Conservation (phyloP, 1,284 basidiomycete genomes). For the Caloboletus inedulis region DNA sequence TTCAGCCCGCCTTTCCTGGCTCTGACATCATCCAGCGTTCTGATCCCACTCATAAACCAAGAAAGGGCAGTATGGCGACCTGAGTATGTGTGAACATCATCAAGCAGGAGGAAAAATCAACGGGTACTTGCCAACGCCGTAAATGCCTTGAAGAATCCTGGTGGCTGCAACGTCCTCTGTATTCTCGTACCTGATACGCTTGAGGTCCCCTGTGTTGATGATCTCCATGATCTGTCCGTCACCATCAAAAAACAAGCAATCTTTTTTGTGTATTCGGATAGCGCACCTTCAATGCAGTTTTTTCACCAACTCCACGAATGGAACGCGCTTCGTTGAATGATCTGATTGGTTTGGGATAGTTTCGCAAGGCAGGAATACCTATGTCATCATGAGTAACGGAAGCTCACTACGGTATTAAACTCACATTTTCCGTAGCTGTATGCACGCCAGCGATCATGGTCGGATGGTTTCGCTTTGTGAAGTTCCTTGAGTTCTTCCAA, state of each 20-base stretch:
- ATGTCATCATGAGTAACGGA: slow-evolving; percentile 8
- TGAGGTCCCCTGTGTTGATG: slow-evolving; percentile 61
- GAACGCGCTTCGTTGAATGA: slow-evolving; percentile 59
- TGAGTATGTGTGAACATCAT: slow-evolving; percentile 26
- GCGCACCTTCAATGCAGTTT: slow-evolving; percentile 70
- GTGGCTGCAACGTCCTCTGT: slow-evolving; percentile 57
- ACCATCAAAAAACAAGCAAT: not conserved
- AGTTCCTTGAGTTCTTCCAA: slow-evolving; percentile 58
- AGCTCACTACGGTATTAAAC: not conserved
- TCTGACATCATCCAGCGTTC: slow-evolving; percentile 73
- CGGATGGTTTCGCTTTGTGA: slow-evolving; percentile 52
- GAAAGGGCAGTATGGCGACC: slow-evolving; percentile 61
- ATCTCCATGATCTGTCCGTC: slow-evolving; percentile 70
- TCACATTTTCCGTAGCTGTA: slow-evolving; percentile 61
- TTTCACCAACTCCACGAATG: slow-evolving; percentile 68
- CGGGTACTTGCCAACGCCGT: slow-evolving; percentile 69
- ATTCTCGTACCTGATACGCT: slow-evolving; percentile 58
- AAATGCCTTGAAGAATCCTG: slow-evolving; percentile 70
- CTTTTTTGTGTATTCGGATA: not conserved
- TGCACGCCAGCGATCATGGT: slow-evolving; percentile 62
- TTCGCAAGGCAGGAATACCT: slow-evolving; percentile 57
- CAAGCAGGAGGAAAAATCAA: not conserved
- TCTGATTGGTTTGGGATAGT: slow-evolving; percentile 58
- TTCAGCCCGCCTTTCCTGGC: slow-evolving; percentile 56
- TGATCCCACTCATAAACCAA: slow-evolving; percentile 76